A percentile compares a stretch with the other conserved stretches of the same genome.
phyloP scores from a whole-genome alignment of 345 rosid genomes.

The Hibiscus syriacus region DNA sequence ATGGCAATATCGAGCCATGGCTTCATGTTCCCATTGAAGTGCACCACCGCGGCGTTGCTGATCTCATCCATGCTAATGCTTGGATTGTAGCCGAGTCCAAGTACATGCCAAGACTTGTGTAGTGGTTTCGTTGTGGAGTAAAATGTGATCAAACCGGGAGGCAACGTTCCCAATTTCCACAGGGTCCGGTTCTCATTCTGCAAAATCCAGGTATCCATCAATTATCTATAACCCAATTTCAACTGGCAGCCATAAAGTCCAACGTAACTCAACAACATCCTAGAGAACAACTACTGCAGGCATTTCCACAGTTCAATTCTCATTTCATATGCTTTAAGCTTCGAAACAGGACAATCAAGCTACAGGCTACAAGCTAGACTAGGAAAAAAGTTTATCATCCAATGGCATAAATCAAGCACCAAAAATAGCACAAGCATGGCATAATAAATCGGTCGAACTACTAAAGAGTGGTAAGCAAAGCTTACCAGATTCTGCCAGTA shows the following conservation, averaged over 20 bases:
- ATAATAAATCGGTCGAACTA: neutral
- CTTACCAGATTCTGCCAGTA: conserved; percentile 96
- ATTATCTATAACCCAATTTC: neutral
- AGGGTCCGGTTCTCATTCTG: conserved; percentile 91
- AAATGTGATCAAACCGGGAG: too few relatives aligned
- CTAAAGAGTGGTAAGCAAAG: conserved; percentile 1
- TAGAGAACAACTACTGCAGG: neutral
- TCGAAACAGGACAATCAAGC: too few relatives aligned
- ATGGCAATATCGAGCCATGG: neutral
- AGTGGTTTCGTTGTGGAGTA: conserved; percentile 88
- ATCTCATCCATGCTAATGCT: conserved; percentile 93
- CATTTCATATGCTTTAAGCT: neutral
- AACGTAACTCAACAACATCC: neutral
- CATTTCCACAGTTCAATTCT: too few relatives aligned
- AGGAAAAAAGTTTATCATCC: neutral
- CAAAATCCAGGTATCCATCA: conserved; percentile 12
- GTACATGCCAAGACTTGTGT: conserved; percentile 93
- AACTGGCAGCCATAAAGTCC: neutral
- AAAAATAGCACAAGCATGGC: neutral
- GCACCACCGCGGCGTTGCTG: too few relatives aligned
- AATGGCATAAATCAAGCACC: neutral
- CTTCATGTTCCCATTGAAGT: too few relatives aligned
- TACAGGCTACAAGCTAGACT: neutral
- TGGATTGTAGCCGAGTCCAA: conserved; percentile 92
- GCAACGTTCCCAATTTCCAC: too few relatives aligned